Conservation (phyloP, 2,329 filamentous ascomycete species). For the Talaromyces verruculosus region DNA sequence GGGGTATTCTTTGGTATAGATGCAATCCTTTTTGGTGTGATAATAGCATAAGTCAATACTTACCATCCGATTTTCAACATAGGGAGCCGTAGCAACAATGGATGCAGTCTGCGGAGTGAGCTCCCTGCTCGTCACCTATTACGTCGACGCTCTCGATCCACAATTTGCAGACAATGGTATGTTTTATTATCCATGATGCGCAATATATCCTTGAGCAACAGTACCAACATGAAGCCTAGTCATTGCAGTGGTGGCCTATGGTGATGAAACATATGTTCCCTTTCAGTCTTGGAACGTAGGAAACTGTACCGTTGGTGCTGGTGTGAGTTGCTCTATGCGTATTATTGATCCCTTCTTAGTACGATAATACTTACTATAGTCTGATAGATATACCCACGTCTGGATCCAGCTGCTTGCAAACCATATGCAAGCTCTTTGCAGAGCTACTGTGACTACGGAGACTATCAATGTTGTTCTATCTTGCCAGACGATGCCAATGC, state of each 20-base stretch:
- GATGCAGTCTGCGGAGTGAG: slow-evolving; percentile 29
- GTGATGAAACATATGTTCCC: background rate
- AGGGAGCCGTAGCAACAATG: slow-evolving; percentile 28
- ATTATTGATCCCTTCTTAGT: no score
- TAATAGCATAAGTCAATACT: background rate
- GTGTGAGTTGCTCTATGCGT: background rate
- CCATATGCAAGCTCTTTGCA: background rate
- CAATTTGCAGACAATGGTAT: background rate
- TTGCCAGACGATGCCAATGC: background rate
- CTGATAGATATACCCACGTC: slow-evolving; percentile 10
- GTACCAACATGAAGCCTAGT: background rate
- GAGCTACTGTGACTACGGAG: slow-evolving; percentile 7
- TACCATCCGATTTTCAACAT: background rate
- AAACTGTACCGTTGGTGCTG: slow-evolving; percentile 1
- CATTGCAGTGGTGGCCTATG: background rate
- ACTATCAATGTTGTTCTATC: slow-evolving; percentile 1
- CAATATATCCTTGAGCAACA: background rate
- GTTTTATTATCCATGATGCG: background rate
- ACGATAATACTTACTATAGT: background rate
- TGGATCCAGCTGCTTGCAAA: background rate
- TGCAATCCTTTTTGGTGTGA: background rate
- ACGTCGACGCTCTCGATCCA: slow-evolving; percentile 9
- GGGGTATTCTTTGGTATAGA: slow-evolving; percentile 26
- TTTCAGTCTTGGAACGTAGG: background rate
- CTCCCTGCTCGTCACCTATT: slow-evolving; percentile 17